Evolutionary conservation across 1,139 yeast genomes (phyloP).

Genomic region (Yamadazyma friedrichii): DNA sequence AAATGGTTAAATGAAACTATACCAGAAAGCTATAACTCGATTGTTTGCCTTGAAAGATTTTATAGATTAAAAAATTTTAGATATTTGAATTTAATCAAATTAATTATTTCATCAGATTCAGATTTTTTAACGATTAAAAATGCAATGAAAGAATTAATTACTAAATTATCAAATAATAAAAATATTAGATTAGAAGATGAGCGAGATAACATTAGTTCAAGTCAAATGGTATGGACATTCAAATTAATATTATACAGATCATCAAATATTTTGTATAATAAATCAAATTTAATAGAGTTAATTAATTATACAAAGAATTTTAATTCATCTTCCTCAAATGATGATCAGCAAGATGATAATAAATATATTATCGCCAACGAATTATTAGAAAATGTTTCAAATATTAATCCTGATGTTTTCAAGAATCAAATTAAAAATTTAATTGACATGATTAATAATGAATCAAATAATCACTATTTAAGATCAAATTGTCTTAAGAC

Average conservation of each 20-base stretch:
- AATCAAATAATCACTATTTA: constrained; percentile 8
- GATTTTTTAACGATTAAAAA: constrained; percentile 60
- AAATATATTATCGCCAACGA: constrained; percentile 44
- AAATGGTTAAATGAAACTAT: constrained; percentile 62
- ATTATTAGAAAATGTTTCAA: constrained; percentile 60
- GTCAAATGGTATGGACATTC: constrained; percentile 51
- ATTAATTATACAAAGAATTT: constrained; percentile 44
- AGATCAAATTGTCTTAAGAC: constrained; percentile 46
- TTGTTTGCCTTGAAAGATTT: constrained; percentile 50
- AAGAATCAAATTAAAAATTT: constrained; percentile 57
- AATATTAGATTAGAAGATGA: constrained; percentile 41
- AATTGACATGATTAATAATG: constrained; percentile 35
- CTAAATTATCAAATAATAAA: constrained; percentile 52
- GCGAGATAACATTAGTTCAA: constrained; percentile 37
- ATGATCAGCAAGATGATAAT: constrained; percentile 15
- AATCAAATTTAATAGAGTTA: constrained; percentile 58
- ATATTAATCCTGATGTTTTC: constrained; percentile 62
- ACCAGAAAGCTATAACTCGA: constrained; percentile 51
- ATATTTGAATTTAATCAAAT: constrained; percentile 51
- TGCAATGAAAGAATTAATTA: constrained; percentile 60
- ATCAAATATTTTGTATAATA: constrained; percentile 62
- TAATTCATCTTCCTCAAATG: background rate
- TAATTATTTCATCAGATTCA: constrained; percentile 55
- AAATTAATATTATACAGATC: constrained; percentile 61
- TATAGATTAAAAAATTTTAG: constrained; percentile 56